Base-by-base conservation (phyloP, 1,284 basidiomycete genomes). In the Cystobasidiaceae sp. region DNA sequence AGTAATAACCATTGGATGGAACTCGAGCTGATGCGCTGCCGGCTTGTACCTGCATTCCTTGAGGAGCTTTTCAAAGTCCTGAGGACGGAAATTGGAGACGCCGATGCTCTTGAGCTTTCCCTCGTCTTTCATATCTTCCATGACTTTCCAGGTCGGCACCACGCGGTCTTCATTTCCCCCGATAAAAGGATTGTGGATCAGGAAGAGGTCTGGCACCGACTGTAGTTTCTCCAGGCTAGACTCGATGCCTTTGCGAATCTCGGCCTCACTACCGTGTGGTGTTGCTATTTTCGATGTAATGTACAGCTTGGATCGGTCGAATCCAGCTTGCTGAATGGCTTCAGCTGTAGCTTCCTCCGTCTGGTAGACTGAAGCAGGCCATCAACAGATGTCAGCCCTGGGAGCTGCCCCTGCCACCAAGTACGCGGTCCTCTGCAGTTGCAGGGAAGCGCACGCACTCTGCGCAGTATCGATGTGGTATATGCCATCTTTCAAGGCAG, bases 121-220 rank as follows among this genome's bases (percentile, higher is more conserved):
- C 27, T 66, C 45, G 28, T 73, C 71, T 60, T 72, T 72, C 60
- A 73, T 60, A 17, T 66, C 46, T 54, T 74, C 72, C 32, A 74
- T 62, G 17, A 71, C 65, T 28, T 66, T 58, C 71, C 71, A 74
- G 23, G 71, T 70, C 21, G 68, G 62, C 27, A 70, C 51, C 19
- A 74, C 54, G 27, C 63, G 56, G 34, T 70, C 72, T 28, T 66
- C 49, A 21, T 68, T 28, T 34, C 66, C 65, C 37, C 62, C 50
- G 1, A 69, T 62, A 52, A 70, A 70, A n/a, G 72, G 54, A 33
- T 68, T 68, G 33, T 64, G 67, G n/a, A 68, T 49, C 27, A 68
- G 62, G 46, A 33, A 57, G 4, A 64, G 55, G 28, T 67, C 51
- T 27, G 59, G 60, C 15, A 39, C 32, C 6, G 50, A 21, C 23